Percentiles rank a stretch among this genome's conserved stretches.
Conservation (phyloP, 768 basidiomycete species). For the Tulasnella sp. region DNA sequence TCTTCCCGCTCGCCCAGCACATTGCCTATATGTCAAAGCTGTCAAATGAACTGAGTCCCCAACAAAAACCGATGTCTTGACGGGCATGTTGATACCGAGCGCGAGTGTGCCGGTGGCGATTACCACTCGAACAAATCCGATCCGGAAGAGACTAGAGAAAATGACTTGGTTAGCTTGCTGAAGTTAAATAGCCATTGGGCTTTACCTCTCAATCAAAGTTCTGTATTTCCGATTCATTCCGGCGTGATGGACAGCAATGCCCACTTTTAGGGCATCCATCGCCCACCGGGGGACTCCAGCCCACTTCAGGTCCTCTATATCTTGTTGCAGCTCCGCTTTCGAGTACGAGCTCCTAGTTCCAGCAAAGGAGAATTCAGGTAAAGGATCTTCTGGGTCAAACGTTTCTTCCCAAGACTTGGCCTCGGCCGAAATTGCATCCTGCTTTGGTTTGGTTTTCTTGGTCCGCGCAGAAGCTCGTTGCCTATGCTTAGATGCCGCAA, state of each 20-base stretch:
- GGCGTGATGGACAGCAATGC: conserved; percentile 65
- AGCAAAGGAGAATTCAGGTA: conserved; percentile 58
- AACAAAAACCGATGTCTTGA: conserved; percentile 60
- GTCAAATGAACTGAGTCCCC: conserved; percentile 58
- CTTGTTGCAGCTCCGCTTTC: conserved; percentile 49
- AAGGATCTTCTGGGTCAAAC: conserved; percentile 58
- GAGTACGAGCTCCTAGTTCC: conserved; percentile 40
- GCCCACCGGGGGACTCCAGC: conserved; percentile 43
- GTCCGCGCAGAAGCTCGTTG: conserved; percentile 43
- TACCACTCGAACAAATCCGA: conserved; percentile 59
- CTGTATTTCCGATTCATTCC: conserved; percentile 65
- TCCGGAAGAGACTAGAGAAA: conserved; percentile 52
- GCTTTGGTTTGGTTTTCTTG: conserved; percentile 39
- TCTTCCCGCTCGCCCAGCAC: conserved; percentile 67
- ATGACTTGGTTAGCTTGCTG: not conserved
- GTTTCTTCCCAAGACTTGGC: conserved; percentile 43
- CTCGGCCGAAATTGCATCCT: conserved; percentile 33
- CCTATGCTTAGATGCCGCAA: conserved; percentile 46
- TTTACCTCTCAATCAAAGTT: conserved; percentile 53
- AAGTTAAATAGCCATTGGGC: not conserved
- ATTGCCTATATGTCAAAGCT: conserved; percentile 59
- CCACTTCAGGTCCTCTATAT: conserved; percentile 43
- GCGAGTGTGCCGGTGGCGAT: conserved; percentile 69
- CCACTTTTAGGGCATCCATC: conserved; percentile 49
- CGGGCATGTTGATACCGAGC: conserved; percentile 70